Evolutionary conservation across 148 eudicot genomes (phyloP), one percentile per base, ranked within the genome.

Genomic region (Bassia scoparia): DNA sequence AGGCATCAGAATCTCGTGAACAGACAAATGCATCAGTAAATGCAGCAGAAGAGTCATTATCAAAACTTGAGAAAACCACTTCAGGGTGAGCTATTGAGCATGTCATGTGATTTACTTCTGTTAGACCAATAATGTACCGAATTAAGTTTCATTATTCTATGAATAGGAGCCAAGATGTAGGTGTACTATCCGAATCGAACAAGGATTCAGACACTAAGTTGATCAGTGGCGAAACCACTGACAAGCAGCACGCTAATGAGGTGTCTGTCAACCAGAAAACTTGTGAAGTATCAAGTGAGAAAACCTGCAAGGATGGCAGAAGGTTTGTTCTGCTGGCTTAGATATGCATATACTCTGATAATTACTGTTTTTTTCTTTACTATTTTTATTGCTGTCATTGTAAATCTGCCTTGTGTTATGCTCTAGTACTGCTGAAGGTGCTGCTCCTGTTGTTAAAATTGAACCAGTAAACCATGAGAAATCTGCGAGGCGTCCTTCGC

Each of bases 241-340:
- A 62, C 37, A 27, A 7, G 27, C 62, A 7, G 27, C 62, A 49
- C 60, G 35, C 56, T 70, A 44, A 38, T 29, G 72, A 74, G 77
- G 79, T 60, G 16, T 31, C 75, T 55, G 70, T 67, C 54, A 67
- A 59, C 37, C 73, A 78, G 52, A 73, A 82, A 69, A 71, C 54
- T 75, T 21, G 41, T 63, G 71, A 72, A 46, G 75, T 66, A 49
- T 67, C 81, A 17, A 77, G 64, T 54, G 78, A 33, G 65, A 21
- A 33, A 70, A 67, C 7, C 21, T 27, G 71, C 60, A 68, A 74
- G 73, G 78, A 81, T 74, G 80, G 76, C 63, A 75, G 30, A 55
- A 83, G 87, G 96, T 90, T 46, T 70, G 86, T 82, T 61, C 31
- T 16, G 66, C 64, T 52, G 54, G 29, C 64, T 53, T 5, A 6